A percentile compares a stretch with the other conserved stretches of the same genome.
Conservation (phyloP, 371 early-diverging fungal genomes). For the Mortierella sp. region DNA sequence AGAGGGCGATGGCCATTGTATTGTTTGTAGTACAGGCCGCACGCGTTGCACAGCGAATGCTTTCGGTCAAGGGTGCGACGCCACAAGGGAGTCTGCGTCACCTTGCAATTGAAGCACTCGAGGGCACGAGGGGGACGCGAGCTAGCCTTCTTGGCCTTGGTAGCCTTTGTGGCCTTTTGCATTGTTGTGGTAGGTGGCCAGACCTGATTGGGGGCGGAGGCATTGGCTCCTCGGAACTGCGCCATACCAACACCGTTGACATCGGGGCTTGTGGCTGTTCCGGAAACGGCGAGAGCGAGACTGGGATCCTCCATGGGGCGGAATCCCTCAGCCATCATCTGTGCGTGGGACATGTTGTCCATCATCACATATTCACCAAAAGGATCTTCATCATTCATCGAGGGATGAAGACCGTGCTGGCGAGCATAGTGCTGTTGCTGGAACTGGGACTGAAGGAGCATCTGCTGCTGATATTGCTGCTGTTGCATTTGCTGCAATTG, state of each 20-base stretch:
- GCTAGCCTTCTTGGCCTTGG: slow-evolving; percentile 45
- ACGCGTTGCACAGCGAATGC: slow-evolving; percentile 85
- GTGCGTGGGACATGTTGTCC: slow-evolving; percentile 31
- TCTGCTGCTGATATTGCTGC: slow-evolving; percentile 23
- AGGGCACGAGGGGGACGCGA: slow-evolving; percentile 70
- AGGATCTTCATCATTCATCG: slow-evolving; percentile 49
- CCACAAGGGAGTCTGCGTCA: slow-evolving; percentile 85
- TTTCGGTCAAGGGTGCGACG: slow-evolving; percentile 79
- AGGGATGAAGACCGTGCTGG: slow-evolving; percentile 14
- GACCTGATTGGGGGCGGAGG: slow-evolving; percentile 14
- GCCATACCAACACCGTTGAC: slow-evolving; percentile 10
- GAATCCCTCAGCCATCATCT: slow-evolving; percentile 24
- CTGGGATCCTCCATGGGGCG: slow-evolving; percentile 22
- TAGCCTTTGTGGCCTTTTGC: slow-evolving; percentile 28
- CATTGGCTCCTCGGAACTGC: slow-evolving; percentile 16
- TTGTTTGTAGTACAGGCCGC: slow-evolving; percentile 83
- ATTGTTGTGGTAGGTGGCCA: slow-evolving; percentile 28
- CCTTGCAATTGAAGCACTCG: slow-evolving; percentile 84
- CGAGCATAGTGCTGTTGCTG: slow-evolving; percentile 25
- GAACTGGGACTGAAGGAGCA: slow-evolving; percentile 29
- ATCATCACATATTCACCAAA: slow-evolving; percentile 45
- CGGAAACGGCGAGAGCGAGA: slow-evolving; percentile 9
- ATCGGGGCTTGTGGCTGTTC: slow-evolving; percentile 22
- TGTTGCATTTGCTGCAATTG: slow-evolving; percentile 25
- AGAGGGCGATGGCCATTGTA: slow-evolving; percentile 78